Percentiles rank a stretch among this genome's conserved stretches.
phyloP scores from a whole-genome alignment of 495 filamentous ascomycete species.

The Penicillium coffeae region DNA sequence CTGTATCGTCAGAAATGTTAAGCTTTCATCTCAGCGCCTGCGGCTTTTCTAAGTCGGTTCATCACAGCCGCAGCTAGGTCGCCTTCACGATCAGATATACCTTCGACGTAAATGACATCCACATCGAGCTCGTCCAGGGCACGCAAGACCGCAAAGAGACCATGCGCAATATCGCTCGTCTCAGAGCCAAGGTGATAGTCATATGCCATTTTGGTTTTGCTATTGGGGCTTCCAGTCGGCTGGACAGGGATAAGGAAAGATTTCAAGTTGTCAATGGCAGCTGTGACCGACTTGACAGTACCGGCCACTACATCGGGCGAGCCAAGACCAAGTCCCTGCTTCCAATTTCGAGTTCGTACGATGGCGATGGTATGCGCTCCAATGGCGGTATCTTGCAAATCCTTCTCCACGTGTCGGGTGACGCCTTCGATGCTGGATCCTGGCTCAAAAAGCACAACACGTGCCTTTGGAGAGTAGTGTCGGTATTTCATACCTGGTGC shows the following conservation, averaged over 20 bases:
- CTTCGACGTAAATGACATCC: conserved; percentile 88
- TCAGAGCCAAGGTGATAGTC: conserved; percentile 62
- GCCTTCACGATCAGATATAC: conserved; percentile 68
- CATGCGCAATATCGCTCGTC: conserved; percentile 71
- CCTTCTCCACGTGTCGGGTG: conserved; percentile 30
- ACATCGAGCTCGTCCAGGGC: conserved; percentile 76
- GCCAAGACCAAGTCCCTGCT: conserved; percentile 28
- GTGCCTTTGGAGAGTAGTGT: conserved; percentile 91
- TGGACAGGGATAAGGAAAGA: conserved; percentile 32
- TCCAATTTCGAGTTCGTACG: conserved; percentile 45
- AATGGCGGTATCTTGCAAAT: conserved; percentile 34
- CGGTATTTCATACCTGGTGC: conserved; percentile 99
- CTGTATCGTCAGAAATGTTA: conserved; percentile 13
- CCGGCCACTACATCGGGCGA: conserved; percentile 23
- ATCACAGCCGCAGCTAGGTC: conserved; percentile 91
- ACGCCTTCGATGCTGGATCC: conserved; percentile 32
- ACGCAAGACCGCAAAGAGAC: conserved; percentile 80
- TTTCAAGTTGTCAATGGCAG: conserved; percentile 26
- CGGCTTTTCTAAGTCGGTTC: conserved; percentile 91
- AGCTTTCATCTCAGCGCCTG: conserved; percentile 46
- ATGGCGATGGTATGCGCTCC: conserved; percentile 44
- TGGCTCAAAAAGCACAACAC: conserved; percentile 75
- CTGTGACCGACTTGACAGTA: conserved; percentile 21
- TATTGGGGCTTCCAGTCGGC: conserved; percentile 18
- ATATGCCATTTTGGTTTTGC: conserved; percentile 32